These are phyloP conservation scores for Fusarium marasasianum DNA, from an alignment of 2,329 filamentous ascomycete species.

Conservation along the genomic window DNA sequence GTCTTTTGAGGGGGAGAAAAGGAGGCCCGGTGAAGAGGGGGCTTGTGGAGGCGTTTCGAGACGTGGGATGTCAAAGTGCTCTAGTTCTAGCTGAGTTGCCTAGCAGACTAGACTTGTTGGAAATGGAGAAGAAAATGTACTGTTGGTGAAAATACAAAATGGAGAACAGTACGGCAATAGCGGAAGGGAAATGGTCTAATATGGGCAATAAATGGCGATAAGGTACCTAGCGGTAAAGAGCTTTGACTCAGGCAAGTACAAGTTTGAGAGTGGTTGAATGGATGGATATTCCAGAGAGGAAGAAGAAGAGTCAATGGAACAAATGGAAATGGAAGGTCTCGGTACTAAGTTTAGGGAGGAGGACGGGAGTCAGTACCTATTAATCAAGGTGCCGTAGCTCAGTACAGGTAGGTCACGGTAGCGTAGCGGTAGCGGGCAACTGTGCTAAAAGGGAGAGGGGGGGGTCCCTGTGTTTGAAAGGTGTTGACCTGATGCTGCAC, in stretches of 20 bases:
- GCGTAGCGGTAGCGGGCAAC: neutral
- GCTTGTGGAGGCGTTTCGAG: slow-evolving; percentile 35
- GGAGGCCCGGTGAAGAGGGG: slow-evolving; percentile 22
- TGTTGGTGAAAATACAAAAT: neutral
- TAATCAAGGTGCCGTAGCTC: neutral
- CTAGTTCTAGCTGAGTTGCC: neutral
- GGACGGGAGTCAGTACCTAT: neutral
- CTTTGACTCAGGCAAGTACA: neutral
- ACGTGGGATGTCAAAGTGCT: slow-evolving; percentile 31
- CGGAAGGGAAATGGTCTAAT: neutral
- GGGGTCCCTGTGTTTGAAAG: neutral
- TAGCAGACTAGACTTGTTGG: neutral
- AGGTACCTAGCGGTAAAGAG: neutral
- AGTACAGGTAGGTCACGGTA: neutral
- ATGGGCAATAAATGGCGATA: neutral
- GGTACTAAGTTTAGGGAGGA: neutral
- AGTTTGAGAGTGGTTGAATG: neutral
- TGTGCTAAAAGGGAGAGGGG: slow-evolving; percentile 9
- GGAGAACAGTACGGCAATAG: neutral
- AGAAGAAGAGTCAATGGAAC: slow-evolving; percentile 1
- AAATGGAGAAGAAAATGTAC: neutral
- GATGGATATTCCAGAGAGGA: neutral
- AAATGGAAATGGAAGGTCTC: neutral
- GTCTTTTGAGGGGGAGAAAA: slow-evolving; percentile 33
- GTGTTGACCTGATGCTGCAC: neutral